phyloP scores from a whole-genome alignment of 352 stramenopile species.

The Globisporangium canariense region DNA sequence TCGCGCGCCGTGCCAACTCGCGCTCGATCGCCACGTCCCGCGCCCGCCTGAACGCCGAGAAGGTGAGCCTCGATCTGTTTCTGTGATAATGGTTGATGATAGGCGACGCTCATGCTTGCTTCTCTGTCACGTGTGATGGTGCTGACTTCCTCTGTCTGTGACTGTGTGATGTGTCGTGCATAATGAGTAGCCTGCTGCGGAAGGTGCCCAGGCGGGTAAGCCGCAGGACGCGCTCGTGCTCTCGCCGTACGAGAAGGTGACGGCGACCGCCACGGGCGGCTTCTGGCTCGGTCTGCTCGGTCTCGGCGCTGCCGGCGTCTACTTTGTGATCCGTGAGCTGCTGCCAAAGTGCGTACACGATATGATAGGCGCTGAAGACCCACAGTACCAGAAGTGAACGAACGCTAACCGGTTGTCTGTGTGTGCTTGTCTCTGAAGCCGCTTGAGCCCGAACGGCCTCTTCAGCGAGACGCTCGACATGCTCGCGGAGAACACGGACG shows the following conservation, averaged over 20 bases:
- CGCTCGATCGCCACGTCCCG: conserved; percentile 45
- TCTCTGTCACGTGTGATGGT: background rate
- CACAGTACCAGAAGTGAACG: too few relatives aligned
- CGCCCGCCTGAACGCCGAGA: conserved; percentile 48
- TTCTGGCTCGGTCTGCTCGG: conserved; percentile 87
- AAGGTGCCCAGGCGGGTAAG: conserved; percentile 43
- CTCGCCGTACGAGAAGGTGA: conserved; percentile 93
- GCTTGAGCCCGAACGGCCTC: conserved; percentile 82
- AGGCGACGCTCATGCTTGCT: background rate
- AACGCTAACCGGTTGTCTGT: background rate
- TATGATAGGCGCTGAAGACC: too few relatives aligned
- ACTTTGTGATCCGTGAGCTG: conserved; percentile 91
- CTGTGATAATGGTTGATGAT: background rate
- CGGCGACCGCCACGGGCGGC: conserved; percentile 80
- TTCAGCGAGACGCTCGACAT: conserved; percentile 77
- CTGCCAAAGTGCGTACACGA: conserved; percentile 74
- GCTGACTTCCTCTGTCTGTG: background rate
- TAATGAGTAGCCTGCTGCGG: conserved; percentile 22
- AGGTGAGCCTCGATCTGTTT: conserved; percentile 27
- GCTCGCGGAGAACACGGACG: conserved; percentile 70
- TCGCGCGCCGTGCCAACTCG: conserved; percentile 18
- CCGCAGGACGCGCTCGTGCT: conserved; percentile 83
- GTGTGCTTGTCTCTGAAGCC: conserved; percentile 29
- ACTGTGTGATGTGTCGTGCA: background rate
- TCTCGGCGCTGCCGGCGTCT: conserved; percentile 85